phyloP scores from a whole-genome alignment of 2,329 filamentous ascomycete genomes.

The Fusarium sp. region DNA sequence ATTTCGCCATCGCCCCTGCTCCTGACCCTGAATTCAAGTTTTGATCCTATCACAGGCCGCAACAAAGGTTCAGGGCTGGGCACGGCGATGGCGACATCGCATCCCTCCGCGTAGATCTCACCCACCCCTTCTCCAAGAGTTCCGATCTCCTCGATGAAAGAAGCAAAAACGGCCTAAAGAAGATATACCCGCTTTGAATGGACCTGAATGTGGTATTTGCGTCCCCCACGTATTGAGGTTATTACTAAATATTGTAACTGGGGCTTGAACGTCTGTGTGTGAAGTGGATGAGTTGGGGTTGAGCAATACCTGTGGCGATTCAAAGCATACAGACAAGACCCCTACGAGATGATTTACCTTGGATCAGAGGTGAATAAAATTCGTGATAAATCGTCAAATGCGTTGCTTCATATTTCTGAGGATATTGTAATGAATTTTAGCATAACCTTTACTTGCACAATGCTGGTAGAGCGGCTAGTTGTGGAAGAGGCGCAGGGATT shows the following conservation, averaged over 20 bases:
- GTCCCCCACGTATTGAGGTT: background rate
- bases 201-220: background rate
- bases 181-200: background rate
- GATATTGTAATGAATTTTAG: background rate
- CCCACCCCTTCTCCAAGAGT: conserved; percentile 17
- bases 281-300: background rate
- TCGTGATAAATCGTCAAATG: background rate
- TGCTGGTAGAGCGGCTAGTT: conserved; percentile 11
- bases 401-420: background rate
- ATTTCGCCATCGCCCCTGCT: conserved; percentile 44
- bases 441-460: background rate
- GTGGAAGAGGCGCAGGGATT: conserved; percentile 28
- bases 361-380: too few species aligned
- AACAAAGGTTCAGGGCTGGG: background rate
- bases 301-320: too few species aligned
- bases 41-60: conserved; percentile 27
- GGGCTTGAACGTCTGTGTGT: background rate
- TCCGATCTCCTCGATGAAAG: conserved; percentile 9
- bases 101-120: conserved; percentile 35
- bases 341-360: too few species aligned
- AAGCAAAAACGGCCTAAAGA: conserved; percentile 13
- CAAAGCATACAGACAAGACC: too few species aligned
- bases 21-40: conserved; percentile 14
- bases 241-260: background rate
- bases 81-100: conserved; percentile 27